Percentiles rank a stretch among this genome's conserved stretches.
These are phyloP conservation scores for Alternaria triticimaculans DNA, from an alignment of 2,329 filamentous ascomycete genomes.

Conservation along the genomic window DNA sequence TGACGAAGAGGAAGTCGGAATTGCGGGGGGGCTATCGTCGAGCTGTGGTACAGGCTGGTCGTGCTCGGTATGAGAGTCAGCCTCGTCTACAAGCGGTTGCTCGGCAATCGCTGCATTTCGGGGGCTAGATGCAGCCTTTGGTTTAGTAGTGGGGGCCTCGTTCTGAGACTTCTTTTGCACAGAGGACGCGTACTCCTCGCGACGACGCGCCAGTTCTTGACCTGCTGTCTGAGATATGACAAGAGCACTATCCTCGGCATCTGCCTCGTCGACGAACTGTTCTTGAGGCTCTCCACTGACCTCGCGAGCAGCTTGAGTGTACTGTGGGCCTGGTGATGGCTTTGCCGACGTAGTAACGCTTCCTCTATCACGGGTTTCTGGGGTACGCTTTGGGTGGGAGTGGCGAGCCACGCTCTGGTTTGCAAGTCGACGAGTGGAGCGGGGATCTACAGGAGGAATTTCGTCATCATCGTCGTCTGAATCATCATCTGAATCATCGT, in stretches of 20 bases:
- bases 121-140: not conserved
- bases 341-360: not conserved
- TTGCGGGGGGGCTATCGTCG: not conserved
- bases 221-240: not conserved
- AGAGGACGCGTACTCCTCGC: constrained; percentile 6
- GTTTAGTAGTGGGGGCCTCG: not conserved
- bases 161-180: not conserved
- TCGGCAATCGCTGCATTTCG: not conserved
- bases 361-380: not conserved
- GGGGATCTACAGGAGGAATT: not conserved
- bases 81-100: not conserved
- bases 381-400: not conserved
- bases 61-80: not conserved
- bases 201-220: constrained; percentile 11
- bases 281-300: not conserved
- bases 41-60: not conserved
- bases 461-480: not conserved
- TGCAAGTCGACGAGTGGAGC: not conserved
- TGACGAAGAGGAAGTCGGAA: not conserved
- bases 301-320: not conserved
- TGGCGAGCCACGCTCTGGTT: not conserved
- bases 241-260: not conserved
- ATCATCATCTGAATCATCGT: not conserved
- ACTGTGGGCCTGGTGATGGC: not conserved
- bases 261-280: not conserved